Percentiles rank a stretch among this genome's conserved stretches.
Conservation (phyloP, 2,329 filamentous ascomycete genomes). For the Colletotrichum agaves region DNA sequence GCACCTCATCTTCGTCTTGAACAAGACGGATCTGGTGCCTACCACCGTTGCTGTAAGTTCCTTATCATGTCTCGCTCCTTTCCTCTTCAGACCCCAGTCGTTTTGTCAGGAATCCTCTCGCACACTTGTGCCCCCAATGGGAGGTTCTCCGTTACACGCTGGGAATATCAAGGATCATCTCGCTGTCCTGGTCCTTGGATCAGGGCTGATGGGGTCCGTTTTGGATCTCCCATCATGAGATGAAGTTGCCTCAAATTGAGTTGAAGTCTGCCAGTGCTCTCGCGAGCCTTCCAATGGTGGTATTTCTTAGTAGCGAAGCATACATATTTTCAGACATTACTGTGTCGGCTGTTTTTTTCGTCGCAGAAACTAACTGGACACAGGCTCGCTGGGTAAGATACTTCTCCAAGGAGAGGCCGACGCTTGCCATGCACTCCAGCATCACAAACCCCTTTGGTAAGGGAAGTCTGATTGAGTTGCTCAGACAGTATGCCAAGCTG, state of each 20-base stretch:
- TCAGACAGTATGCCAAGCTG: constrained; percentile 91
- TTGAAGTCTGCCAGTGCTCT: constrained; percentile 85
- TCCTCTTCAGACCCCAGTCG: constrained; percentile 67
- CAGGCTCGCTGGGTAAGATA: constrained; percentile 93
- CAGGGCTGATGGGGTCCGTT: constrained; percentile 83
- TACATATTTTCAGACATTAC: constrained; percentile 59
- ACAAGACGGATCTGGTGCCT: constrained; percentile 93
- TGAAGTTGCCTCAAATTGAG: constrained; percentile 92
- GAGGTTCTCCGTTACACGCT: constrained; percentile 97
- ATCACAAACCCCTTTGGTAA: constrained; percentile 98
- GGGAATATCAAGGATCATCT: constrained; percentile 89
- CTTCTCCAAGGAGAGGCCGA: constrained; percentile 91
- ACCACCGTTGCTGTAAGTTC: constrained; percentile 93
- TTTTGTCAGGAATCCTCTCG: constrained; percentile 86
- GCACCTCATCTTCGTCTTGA: constrained; percentile 88
- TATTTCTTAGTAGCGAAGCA: constrained; percentile 99
- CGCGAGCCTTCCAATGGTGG: constrained; percentile 64
- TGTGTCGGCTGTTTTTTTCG: constrained; percentile 23
- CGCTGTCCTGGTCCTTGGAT: constrained; percentile 74
- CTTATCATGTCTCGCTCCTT: constrained; percentile 38
- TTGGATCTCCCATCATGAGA: constrained; percentile 84
- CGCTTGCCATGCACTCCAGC: constrained; percentile 91
- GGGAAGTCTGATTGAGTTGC: constrained; percentile 89
- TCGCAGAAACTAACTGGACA: constrained; percentile 43
- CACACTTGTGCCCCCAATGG: constrained; percentile 71